Conservation (phyloP, 345 rosid species). For the Eutrema heterophyllum region DNA sequence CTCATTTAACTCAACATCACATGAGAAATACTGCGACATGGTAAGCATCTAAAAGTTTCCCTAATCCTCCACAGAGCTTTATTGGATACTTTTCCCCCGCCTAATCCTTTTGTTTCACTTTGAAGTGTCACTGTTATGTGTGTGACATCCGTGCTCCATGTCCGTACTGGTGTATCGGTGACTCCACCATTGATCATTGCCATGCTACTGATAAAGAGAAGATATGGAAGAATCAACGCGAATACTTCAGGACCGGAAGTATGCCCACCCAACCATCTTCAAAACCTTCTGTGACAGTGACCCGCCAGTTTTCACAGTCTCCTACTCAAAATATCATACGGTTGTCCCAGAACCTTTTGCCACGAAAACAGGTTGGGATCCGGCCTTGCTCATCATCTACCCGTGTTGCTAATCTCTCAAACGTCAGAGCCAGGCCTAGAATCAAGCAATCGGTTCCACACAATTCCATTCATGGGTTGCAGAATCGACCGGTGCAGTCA, state of each 20-base stretch:
- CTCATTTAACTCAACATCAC: conserved; percentile 54
- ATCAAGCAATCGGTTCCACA: neutral
- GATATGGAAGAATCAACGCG: conserved; percentile 56
- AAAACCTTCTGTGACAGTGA: conserved; percentile 14
- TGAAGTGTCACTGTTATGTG: conserved; percentile 87
- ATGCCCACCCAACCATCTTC: conserved; percentile 25
- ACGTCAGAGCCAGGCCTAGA: conserved; percentile 29
- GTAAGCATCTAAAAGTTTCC: conserved; percentile 30
- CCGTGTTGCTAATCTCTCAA: conserved; percentile 24
- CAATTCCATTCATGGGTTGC: conserved; percentile 22
- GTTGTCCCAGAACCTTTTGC: conserved; percentile 8
- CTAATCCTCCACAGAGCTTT: neutral
- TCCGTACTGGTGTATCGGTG: conserved; percentile 52
- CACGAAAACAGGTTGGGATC: conserved; percentile 24
- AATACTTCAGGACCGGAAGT: conserved; percentile 36
- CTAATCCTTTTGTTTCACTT: neutral
- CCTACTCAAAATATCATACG: conserved; percentile 6
- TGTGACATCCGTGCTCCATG: conserved; percentile 87
- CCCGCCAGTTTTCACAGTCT: conserved; percentile 16
- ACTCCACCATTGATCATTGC: conserved; percentile 52
- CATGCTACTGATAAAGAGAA: conserved; percentile 72
- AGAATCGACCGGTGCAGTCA: conserved; percentile 20
- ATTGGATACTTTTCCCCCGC: neutral
- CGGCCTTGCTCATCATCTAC: conserved; percentile 46
- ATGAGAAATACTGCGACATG: conserved; percentile 55